Base-by-base conservation (phyloP, 2,329 filamentous ascomycete species). In the Pseudocercospora ulei region DNA sequence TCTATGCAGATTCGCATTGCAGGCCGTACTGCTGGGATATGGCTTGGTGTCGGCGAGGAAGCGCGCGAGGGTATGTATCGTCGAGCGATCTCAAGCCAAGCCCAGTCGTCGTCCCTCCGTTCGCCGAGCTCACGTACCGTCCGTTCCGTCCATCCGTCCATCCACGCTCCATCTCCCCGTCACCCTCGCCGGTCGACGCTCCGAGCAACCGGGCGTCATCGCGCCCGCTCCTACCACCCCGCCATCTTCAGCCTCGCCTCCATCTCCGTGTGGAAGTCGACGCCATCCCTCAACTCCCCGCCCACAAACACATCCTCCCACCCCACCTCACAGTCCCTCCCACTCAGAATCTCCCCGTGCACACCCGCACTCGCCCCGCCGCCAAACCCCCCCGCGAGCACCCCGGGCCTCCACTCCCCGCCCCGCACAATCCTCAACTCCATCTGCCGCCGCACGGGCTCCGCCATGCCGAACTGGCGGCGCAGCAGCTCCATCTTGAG, bases 301-400 rank as follows among this genome's bases (percentile, higher is more conserved):
- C 85, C 84, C 12, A 73, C 76, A 60, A 80, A 96, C 12, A 98
- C 77, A 68, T 96, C 90, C 71, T 98, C 90, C 90, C 90, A 98
- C 5, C 72, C 76, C 53, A 93, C 70, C 55, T 75, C 80, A 17
- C 73, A 67, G 61, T 96, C 90, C 56, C 78, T 69, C 3, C 86
- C 87, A 23, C 16, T 22, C 56, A 98, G 66, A 48, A 98, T 85
- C 61, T 96, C 88, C 68, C 85, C 83, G 66, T 95, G 87, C 35
- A 96, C 71, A 57, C 76, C 52, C 48, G 62, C 51, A 58, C 67
- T 35, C 28, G 44, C 47, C 8, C 30, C 37, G 3, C 22, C 28
- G 67, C 64, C 37, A 16, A 27, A 27, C 4, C 35, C 35, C 23
- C 78, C 76, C 28, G 76, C 72, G 39, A 93, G 67, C 29, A 75